Base-by-base conservation (phyloP, 352 stramenopile species). In the Blastocystis sp. region DNA sequence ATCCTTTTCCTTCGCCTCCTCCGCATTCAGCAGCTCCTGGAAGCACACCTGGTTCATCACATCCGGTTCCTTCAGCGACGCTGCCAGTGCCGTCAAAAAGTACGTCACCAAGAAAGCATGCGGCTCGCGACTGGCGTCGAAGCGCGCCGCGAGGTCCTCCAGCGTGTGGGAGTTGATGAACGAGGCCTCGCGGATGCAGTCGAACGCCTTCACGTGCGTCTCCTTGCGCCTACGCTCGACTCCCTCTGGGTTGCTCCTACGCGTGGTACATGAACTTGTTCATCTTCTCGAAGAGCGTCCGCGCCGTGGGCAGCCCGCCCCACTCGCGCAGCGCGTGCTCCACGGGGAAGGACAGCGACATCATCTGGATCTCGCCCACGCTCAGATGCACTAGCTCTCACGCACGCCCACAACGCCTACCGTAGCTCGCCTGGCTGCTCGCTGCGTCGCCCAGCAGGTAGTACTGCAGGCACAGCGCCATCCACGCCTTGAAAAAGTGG, bases 1-100 rank as follows among this genome's bases (percentile, higher is more conserved):
- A 34, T 56, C n/a, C 10, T 28, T 14, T 5, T n/a, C 4, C 7
- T 52, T 17, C 74, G 65, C n/a, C 2, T 21, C 23, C 21, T 76
- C 19, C 48, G 7, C 2, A 2, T 76, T 56, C 28, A 70, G 9
- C 28, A 84, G 23, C 19, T 84, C 60, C 5, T 84, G 52, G 45
- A 84, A 84, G 43, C 60, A 66, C 19, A 43, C 9, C 5, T 40
- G 45, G 66, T 45, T 67, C 11, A 84, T 38, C 23, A 66, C 53
- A 28, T 84, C 74, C 9, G 21, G 10, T 59, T 84, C 74, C 74
- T 67, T 84, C 17, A 84, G 14, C 48, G 52, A 66, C 17, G 28
- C 23, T 2, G 56, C 28, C 38, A 84, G 48, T 21, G 74, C 43
- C 9, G 34, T 34, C 40, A 84, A 56, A 45, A 56, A 84, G 28